phyloP scores from a whole-genome alignment of 2,329 filamentous ascomycete genomes.

The Thelonectria discophora region DNA sequence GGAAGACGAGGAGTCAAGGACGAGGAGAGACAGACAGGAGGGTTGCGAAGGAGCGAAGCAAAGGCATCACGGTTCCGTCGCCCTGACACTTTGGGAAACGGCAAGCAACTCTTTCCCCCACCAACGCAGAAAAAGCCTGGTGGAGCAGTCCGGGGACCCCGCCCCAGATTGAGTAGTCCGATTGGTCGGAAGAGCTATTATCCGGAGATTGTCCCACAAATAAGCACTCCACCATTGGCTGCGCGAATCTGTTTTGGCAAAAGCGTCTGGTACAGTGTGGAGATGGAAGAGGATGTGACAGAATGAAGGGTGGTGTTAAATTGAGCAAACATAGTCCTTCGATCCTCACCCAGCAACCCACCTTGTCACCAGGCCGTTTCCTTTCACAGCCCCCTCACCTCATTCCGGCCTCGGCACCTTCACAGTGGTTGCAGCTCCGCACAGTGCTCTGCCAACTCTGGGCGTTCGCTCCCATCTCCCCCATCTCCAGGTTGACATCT shows the following conservation, averaged over 20 bases:
- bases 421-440: too few relatives aligned
- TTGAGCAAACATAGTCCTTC: too few relatives aligned
- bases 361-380: too few relatives aligned
- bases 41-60: conserved; percentile 10
- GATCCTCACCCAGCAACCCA: too few relatives aligned
- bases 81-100: conserved; percentile 12
- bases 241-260: background rate
- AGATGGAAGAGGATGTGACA: too few relatives aligned
- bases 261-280: too few relatives aligned
- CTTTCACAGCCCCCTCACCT: too few relatives aligned
- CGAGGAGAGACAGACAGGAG: conserved; percentile 7
- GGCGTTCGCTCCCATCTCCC: conserved; percentile 13
- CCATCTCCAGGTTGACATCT: conserved; percentile 26
- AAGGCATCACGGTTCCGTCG: conserved; percentile 14
- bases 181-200: conserved; percentile 41
- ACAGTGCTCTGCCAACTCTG: background rate
- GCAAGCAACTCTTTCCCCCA: conserved; percentile 25
- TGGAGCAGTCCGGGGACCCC: conserved; percentile 25
- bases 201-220: conserved; percentile 33
- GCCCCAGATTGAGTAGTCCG: conserved; percentile 4
- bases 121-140: conserved; percentile 20
- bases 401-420: too few relatives aligned
- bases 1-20: conserved; percentile 6
- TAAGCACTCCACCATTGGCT: conserved; percentile 27
- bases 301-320: too few relatives aligned